A percentile compares a stretch with the other conserved stretches of the same genome.
Evolutionary conservation across 2,329 filamentous ascomycete species (phyloP).

Genomic region (Colletotrichum caudatum): DNA sequence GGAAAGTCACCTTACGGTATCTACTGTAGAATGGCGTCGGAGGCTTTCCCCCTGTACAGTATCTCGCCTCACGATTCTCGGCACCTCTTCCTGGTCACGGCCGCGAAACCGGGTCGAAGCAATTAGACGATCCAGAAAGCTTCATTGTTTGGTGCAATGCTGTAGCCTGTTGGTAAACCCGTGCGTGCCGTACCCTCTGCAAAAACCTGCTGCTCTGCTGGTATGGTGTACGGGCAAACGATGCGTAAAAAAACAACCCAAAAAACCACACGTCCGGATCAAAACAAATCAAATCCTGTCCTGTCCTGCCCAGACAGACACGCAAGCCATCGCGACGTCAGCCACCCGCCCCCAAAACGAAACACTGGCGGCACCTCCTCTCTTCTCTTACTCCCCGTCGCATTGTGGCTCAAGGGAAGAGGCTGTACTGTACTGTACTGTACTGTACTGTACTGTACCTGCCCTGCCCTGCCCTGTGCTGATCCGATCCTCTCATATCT

Average conservation of each 20-base stretch:
- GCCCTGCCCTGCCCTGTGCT: background rate
- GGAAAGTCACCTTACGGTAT: background rate
- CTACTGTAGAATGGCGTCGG: slow-evolving; percentile 2
- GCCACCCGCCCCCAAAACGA: slow-evolving; percentile 4
- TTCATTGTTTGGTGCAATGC: slow-evolving; percentile 20
- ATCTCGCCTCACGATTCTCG: background rate
- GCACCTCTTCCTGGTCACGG: slow-evolving; percentile 22
- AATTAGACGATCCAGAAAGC: slow-evolving; percentile 35
- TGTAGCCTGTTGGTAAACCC: background rate
- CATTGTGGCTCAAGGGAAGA: slow-evolving; percentile 15
- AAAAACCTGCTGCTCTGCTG: background rate
- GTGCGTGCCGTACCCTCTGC: slow-evolving; percentile 31
- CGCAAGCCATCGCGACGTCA: slow-evolving; percentile 21
- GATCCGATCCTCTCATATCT: slow-evolving; percentile 29
- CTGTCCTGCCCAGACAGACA: slow-evolving; percentile 8
- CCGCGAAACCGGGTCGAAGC: slow-evolving; percentile 31
- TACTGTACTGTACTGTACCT: too few relatives aligned
- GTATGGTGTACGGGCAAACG: slow-evolving; percentile 5
- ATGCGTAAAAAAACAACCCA: slow-evolving; percentile 1
- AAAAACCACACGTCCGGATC: background rate
- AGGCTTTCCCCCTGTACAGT: slow-evolving; percentile 24
- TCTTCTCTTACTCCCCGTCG: background rate
- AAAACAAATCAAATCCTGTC: too few relatives aligned
- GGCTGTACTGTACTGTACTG: slow-evolving; percentile 26
- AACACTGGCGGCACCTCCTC: background rate